These are phyloP conservation scores for Mycena metata DNA, from an alignment of 768 basidiomycete genomes.

Conservation along the genomic window DNA sequence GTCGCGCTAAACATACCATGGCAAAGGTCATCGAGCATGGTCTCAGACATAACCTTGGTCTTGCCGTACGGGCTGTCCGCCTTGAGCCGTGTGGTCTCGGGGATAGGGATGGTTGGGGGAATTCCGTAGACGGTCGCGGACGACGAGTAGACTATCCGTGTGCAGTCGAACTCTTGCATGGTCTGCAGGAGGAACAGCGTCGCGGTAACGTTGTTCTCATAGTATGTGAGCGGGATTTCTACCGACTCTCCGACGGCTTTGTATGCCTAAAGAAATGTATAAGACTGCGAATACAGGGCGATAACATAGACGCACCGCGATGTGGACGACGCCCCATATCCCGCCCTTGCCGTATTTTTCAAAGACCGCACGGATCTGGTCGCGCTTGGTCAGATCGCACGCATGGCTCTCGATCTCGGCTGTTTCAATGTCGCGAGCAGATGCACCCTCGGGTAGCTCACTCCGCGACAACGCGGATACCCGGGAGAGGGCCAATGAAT, in stretches of 20 bases:
- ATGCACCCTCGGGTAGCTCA: conserved; percentile 75
- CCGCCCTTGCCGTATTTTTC: conserved; percentile 88
- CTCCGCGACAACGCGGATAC: conserved; percentile 85
- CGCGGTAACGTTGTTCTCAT: conserved; percentile 92
- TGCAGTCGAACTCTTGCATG: conserved; percentile 88
- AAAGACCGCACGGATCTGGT: conserved; percentile 84
- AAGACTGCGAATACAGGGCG: conserved; percentile 1
- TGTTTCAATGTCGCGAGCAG: conserved; percentile 77
- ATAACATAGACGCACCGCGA: conserved; percentile 75
- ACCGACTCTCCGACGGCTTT: conserved; percentile 98
- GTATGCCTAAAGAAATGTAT: conserved; percentile 71
- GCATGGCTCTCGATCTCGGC: conserved; percentile 76
- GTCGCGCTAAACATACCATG: conserved; percentile 61
- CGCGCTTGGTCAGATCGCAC: conserved; percentile 82
- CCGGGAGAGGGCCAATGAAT: conserved; percentile 77
- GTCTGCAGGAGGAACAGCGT: conserved; percentile 88
- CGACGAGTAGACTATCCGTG: conserved; percentile 95
- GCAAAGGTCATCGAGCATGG: conserved; percentile 89
- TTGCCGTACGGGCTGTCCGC: conserved; percentile 96
- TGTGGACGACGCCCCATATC: conserved; percentile 96
- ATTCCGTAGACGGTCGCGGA: conserved; percentile 99
- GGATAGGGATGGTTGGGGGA: conserved; percentile 92
- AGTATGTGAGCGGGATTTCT: conserved; percentile 93
- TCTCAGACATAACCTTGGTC: conserved; percentile 96
- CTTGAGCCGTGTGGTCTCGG: conserved; percentile 88